Evolutionary conservation across 257 asterid species (phyloP).

Genomic region (Misopates orontium): DNA sequence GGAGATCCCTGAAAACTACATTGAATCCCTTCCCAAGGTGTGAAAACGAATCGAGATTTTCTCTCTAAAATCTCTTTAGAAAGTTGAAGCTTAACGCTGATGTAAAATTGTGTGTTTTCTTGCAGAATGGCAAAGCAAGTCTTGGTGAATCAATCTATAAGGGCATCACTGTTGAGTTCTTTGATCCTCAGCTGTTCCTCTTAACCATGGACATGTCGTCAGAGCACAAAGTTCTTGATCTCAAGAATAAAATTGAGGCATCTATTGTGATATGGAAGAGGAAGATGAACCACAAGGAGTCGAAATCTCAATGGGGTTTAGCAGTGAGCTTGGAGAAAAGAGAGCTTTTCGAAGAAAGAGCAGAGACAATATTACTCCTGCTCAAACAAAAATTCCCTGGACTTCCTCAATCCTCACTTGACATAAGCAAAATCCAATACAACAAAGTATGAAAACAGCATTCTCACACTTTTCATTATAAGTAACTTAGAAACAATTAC

Average conservation of each 20-base stretch:
- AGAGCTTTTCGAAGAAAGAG: conserved; percentile 86
- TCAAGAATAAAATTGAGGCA: conserved; percentile 88
- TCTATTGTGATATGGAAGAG: conserved; percentile 86
- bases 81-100: not conserved
- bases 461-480: too few species aligned
- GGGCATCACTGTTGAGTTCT: conserved; percentile 67
- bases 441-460: conserved; percentile 47
- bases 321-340: conserved; percentile 76
- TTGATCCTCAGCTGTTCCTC: conserved; percentile 72
- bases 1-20: conserved; percentile 87
- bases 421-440: conserved; percentile 77
- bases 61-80: too few species aligned
- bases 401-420: conserved; percentile 82
- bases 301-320: conserved; percentile 62
- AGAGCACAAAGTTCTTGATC: conserved; percentile 85
- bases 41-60: not conserved
- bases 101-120: not conserved
- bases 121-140: conserved; percentile 79
- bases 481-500: too few species aligned
- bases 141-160: conserved; percentile 76
- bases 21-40: conserved; percentile 88
- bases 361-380: conserved; percentile 67
- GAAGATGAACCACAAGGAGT: conserved; percentile 69
- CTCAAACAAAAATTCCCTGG: conserved; percentile 80
- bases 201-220: conserved; percentile 67